Evolutionary conservation across 306 rosid genomes (phyloP), one percentile per base, ranked within the genome.

Genomic region (Coriaria nepalensis): DNA sequence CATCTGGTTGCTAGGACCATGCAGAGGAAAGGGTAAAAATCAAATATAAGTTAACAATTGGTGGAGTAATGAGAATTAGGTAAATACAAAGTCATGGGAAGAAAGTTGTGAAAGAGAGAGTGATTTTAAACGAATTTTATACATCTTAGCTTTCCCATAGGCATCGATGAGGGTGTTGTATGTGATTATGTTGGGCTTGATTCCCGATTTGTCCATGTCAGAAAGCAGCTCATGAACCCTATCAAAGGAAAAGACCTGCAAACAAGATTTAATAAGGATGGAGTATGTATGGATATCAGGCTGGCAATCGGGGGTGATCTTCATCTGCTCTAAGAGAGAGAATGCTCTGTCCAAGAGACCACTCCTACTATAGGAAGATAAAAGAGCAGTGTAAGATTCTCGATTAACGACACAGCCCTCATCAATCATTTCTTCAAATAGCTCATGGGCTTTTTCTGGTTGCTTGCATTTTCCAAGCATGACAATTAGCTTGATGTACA

Each of bases 381-480:
- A 60, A 66, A 90, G 72, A 36, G 97, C 95, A 33, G 95, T 90
- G 61, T 71, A 90, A 46, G 93, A 64, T 73, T 84, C 95, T 68
- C 62, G 57, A 67, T 59, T 73, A 50, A 75, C 73, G 13, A 10
- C 61, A 64, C 95, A 84, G 43, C 85, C 97, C 70, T 81, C 97
- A n/a, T 79, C 81, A 48, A 84, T 55, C 94, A 84, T 90, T 59
- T 72, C 77, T 62, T 73, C 70, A 64, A 90, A 81, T 59, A 90
- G 80, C 57, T 77, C 81, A 48, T 14, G 57, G 13, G 93, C 97
- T 55, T 81, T 90, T 63, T 77, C 79, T 11, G 93, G 95, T 73
- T 79, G 93, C 72, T 75, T 79, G 68, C 97, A 90, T 71, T 84
- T 88, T 46, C 97, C 95, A 66, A 88, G 95, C 92, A 90, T 84